Base-by-base conservation (phyloP, 1,284 basidiomycete species). In the Moniliella sp. region DNA sequence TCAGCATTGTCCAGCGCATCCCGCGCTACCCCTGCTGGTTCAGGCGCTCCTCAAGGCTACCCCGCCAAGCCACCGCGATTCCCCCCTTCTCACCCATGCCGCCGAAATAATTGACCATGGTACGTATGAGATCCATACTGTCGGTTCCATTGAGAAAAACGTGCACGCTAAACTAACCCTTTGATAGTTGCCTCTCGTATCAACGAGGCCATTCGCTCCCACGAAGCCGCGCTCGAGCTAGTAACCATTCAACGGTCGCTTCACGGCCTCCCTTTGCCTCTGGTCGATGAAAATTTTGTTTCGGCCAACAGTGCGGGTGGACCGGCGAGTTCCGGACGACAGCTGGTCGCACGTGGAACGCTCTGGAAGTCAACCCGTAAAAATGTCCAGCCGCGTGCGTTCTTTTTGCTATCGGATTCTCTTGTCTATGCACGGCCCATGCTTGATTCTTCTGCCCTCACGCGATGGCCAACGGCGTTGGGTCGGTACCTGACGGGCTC, bases 381-480 rank as follows among this genome's bases (percentile, higher is more conserved):
- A 35, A 46, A 57, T 37, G 43, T 59, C 23, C 56, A 57, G 35
- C 51, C 48, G 16, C 46, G 54, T 23, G 47, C 49, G 25, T 51
- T 57, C 28, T 55, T 54, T 39, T 45, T 59, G 12, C 57, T 59
- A 30, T 49, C 49, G 28, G 56, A 59, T 35, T 57, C 50, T 27
- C 30, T 59, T 26, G 37, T 59, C 10, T 51, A 57, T 13, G 50
- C 54, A 8, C 42, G 42, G 26, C 45, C 49, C 11, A 7, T 23
- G 21, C n/a, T n/a, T n/a, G n/a, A n/a, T 7, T 7, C 8, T n/a
- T 7, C 21, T n/a, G 21, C 8, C 21, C 7, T 7, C 21, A 23
- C 21, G 21, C 21, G 7, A 7, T 23, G 21, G 21, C 21, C 7
- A 23, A 7, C 7, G 21, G n/a, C 21, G 8, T 7, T 23, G 7